Base-by-base conservation (phyloP, 139 green algal species). In the Chlamydomonas schloesseri region DNA sequence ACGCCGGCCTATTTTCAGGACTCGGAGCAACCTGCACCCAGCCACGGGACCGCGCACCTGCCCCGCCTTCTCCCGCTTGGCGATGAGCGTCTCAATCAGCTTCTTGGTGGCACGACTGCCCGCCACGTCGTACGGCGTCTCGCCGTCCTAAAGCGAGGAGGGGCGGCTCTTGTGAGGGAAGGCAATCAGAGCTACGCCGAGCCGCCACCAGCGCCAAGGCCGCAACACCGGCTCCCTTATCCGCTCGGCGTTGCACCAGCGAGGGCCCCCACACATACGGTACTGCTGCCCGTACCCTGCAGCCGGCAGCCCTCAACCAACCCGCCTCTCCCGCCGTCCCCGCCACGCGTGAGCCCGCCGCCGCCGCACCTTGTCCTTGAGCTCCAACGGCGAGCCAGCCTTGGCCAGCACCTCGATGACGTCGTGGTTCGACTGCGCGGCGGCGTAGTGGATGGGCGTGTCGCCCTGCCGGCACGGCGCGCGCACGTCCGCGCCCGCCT, bases 51-150 rank as follows among this genome's bases (percentile, higher is more conserved):
- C 42, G 8, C 42, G 42, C 42, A 50, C 42, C 42, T 47, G 34
- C 34, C 69, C 69, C 69, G 17, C 2, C 69, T 10, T 17, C 69
- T 74, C 69, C 20, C 69, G 69, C 69, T 23, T 23, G 17, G 31
- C 69, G 13, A 74, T 50, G 18, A 74, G 69, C 69, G 53, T 3
- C 69, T 47, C 33, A 2, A 74, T 28, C 23, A 74, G 69, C 69
- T 74, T 74, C 24, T 74, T 74, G 69, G 36, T 74, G 34, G 69
- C 69, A 11, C 69, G 69, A 14, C 69, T 47, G 34, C 69, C 69
- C 31, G 69, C 69, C 69, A 74, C 69, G 69, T 74, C 69, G 9
- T 33, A 33, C 33, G 69, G 69, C 69, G 69, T 74, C 69, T 74
- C 69, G 34, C 69, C 69, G 69, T 74, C 69, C 69, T 74, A 6